Base-by-base conservation (phyloP, 129 eudicot genomes). In the Gnaphalium uliginosum region DNA sequence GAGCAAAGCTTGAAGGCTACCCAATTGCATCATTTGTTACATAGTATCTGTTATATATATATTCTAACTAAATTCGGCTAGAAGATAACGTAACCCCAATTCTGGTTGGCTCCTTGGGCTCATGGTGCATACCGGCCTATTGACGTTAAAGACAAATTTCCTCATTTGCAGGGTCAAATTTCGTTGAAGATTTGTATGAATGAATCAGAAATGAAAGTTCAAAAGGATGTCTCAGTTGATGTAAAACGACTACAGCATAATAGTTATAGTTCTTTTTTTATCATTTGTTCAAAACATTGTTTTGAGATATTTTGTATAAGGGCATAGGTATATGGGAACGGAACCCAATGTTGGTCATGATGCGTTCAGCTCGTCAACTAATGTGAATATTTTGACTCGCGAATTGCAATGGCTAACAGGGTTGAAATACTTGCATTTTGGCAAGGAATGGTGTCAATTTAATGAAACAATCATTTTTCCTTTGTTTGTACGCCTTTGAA, bases 1-100 rank as follows among this genome's bases (percentile, higher is more conserved):
- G 72, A 58, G 92, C 92, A 46, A 75, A 61, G 22, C 61, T 70
- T 64, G 97, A 92, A 86, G 86, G 89, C 30, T 81, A 57, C 77
- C 76, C 89, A 0, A 61, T 89, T 26, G 26, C 85, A 62, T 86
- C 83, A 76, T 82, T 90, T 56, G 1, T 90, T 21, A 13, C 56
- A 66, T 77, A 58, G 27, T 46, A 3, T 68, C 21, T 0, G 65
- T 30, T 53, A 27, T 68, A 41, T 6, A 29, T 29, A 4, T 43
- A 68, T 14, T 39, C 48, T 23, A 23, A 21, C 57, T 68, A 69
- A 22, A 0, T 43, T 22, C 4, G 48, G 64, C 29, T 1, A 58
- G 27, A 58, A 8, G 27, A 26, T 63, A 13, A 4, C 2, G 46
- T 37, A 37, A 13, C 13, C 14, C 46, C 14, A 37, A 0, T 37